Evolutionary conservation across 2,329 filamentous ascomycete genomes (phyloP).

Genomic region (Sclerotiophoma versabilis): DNA sequence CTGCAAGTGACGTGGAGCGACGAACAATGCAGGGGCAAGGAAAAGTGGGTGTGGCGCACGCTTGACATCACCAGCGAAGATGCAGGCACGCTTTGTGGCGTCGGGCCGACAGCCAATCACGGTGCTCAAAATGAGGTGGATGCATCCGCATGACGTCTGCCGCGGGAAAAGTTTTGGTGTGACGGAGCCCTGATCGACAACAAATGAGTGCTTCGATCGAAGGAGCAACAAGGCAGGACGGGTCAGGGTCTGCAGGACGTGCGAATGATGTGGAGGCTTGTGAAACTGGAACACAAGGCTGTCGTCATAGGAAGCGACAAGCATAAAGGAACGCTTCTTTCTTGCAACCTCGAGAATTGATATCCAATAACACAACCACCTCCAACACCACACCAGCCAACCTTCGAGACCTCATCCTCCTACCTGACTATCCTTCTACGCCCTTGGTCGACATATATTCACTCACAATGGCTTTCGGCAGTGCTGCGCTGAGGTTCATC

Average conservation of each 20-base stretch:
- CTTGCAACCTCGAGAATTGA: background rate
- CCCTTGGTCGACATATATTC: background rate
- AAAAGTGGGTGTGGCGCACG: slow-evolving; percentile 7
- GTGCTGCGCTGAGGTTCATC: slow-evolving; percentile 70
- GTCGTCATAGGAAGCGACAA: slow-evolving; percentile 12
- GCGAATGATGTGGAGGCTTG: slow-evolving; percentile 15
- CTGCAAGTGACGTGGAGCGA: slow-evolving; percentile 7
- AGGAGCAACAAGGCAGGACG: slow-evolving; percentile 12
- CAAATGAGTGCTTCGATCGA: slow-evolving; percentile 5
- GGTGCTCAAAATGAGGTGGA: background rate
- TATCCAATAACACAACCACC: background rate
- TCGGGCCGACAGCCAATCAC: slow-evolving; percentile 9
- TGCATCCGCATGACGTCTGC: slow-evolving; percentile 13
- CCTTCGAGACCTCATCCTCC: background rate
- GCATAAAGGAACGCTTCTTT: slow-evolving; percentile 12
- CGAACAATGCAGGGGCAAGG: slow-evolving; percentile 11
- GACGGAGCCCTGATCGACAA: slow-evolving; percentile 16
- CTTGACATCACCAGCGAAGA: slow-evolving; percentile 9
- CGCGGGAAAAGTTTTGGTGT: slow-evolving; percentile 11
- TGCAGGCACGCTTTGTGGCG: slow-evolving; percentile 8
- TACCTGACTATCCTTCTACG: background rate
- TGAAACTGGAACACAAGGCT: slow-evolving; percentile 18
- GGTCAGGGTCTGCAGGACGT: slow-evolving; percentile 9
- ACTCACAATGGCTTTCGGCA: slow-evolving; percentile 63
- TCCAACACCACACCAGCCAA: background rate